phyloP scores from a whole-genome alignment of 1,284 basidiomycete genomes.

The Ganoderma meredithae region DNA sequence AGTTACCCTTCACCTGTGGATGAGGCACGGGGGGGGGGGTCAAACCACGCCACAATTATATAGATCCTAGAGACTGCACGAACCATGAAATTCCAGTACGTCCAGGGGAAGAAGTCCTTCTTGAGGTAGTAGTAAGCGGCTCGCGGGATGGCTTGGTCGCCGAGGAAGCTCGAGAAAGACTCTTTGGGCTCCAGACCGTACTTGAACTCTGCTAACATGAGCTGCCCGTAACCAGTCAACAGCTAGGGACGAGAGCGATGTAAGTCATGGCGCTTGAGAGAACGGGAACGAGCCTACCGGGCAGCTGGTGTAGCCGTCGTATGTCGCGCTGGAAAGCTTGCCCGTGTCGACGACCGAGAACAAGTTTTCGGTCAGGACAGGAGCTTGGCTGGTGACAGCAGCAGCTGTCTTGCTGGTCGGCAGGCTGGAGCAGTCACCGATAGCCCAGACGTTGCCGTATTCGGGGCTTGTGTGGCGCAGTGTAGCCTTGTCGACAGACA shows the following conservation, averaged over 20 bases:
- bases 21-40: conserved; percentile 2
- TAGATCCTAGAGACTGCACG: background rate
- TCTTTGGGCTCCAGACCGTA: conserved; percentile 91
- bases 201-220: conserved; percentile 91
- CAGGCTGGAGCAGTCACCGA: conserved; percentile 91
- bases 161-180: conserved; percentile 73
- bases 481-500: conserved; percentile 83
- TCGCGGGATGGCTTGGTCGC: conserved; percentile 75
- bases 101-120: conserved; percentile 90
- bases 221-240: conserved; percentile 84
- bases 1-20: conserved; percentile 64
- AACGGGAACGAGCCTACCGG: conserved; percentile 57
- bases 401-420: conserved; percentile 98
- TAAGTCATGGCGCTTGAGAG: conserved; percentile 2
- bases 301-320: conserved; percentile 89
- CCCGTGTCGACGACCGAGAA: conserved; percentile 79
- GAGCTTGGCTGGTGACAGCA: conserved; percentile 91
- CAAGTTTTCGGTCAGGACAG: conserved; percentile 93
- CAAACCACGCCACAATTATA: conserved; percentile 5
- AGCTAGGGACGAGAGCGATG: conserved; percentile 52
- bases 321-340: conserved; percentile 68
- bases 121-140: conserved; percentile 92
- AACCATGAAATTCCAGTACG: conserved; percentile 86
- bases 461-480: conserved; percentile 85
- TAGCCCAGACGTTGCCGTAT: conserved; percentile 85